Evolutionary conservation across 2,329 filamentous ascomycete species (phyloP).

Genomic region (Hypomyces rosellus): DNA sequence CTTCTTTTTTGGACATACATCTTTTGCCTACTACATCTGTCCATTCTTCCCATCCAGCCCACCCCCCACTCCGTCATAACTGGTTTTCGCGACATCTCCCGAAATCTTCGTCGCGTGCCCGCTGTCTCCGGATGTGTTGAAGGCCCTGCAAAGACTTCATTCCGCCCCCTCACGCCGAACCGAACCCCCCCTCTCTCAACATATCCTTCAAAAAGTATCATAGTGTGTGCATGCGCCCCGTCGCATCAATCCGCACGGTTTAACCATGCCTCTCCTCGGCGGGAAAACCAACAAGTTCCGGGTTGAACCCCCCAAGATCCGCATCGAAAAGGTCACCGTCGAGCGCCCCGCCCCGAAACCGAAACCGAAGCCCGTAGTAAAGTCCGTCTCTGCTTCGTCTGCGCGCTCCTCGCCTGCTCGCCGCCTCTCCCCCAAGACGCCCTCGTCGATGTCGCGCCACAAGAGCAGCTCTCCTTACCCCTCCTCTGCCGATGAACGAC

Average conservation of each 20-base stretch:
- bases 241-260: too few species aligned
- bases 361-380: conserved; percentile 28
- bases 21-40: neutral
- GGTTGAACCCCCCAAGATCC: conserved; percentile 42
- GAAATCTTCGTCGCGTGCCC: neutral
- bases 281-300: conserved; percentile 45
- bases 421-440: conserved; percentile 36
- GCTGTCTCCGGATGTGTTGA: neutral
- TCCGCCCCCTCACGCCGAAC: neutral
- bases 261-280: conserved; percentile 34
- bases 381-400: conserved; percentile 18
- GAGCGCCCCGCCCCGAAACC: conserved; percentile 31
- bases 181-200: neutral
- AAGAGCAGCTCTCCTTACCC: conserved; percentile 39
- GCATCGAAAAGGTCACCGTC: conserved; percentile 47
- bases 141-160: neutral
- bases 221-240: too few species aligned
- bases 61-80: neutral
- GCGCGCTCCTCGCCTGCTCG: conserved; percentile 29
- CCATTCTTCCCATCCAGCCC: neutral
- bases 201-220: too few species aligned
- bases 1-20: neutral
- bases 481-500: conserved; percentile 33
- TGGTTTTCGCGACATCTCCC: too few species aligned
- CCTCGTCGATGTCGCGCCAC: conserved; percentile 20